Conservation (phyloP, 148 eudicot species). For the Rhododendron henanense region DNA sequence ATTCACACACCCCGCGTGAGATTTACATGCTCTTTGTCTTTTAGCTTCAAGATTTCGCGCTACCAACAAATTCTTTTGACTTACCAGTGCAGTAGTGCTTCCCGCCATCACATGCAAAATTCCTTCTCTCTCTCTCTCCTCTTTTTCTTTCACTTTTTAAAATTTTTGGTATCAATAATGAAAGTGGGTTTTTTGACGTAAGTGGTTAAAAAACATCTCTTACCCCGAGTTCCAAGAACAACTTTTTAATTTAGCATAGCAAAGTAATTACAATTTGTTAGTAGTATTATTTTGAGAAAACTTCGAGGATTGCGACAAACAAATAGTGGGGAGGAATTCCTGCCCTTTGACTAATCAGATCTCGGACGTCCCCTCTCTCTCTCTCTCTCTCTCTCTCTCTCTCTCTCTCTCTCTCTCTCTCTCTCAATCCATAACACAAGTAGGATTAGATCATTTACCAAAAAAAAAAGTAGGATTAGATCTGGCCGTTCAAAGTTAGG, state of each 20-base stretch:
- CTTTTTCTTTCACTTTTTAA: neutral
- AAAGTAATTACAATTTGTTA: neutral
- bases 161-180: neutral
- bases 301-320: neutral
- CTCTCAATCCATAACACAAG: neutral
- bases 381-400: neutral
- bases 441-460: neutral
- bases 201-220: neutral
- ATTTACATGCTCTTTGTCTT: neutral
- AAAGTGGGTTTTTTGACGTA: neutral
- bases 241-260: neutral
- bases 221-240: neutral
- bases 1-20: neutral
- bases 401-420: neutral
- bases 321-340: neutral
- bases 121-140: neutral
- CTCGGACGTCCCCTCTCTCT: neutral
- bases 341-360: neutral
- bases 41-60: constrained; percentile 5
- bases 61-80: constrained; percentile 25
- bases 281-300: neutral
- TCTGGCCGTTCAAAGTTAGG: neutral
- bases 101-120: neutral
- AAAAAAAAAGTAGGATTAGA: neutral
- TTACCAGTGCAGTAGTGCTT: neutral